Evolutionary conservation across 306 rosid genomes (phyloP).

Genomic region (Prinsepia uniflora): DNA sequence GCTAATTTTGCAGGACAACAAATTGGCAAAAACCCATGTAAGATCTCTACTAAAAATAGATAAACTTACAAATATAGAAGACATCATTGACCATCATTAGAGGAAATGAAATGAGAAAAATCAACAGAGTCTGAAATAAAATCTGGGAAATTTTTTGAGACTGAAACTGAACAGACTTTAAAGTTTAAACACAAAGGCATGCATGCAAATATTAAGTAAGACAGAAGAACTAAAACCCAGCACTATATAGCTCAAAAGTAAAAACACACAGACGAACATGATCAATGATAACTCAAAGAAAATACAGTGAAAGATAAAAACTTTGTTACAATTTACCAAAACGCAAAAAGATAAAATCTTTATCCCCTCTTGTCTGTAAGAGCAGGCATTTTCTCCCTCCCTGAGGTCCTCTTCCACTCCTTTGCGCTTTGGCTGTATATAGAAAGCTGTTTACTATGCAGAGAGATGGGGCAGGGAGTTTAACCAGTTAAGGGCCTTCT

Average conservation of each 20-base stretch:
- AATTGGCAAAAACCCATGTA: constrained; percentile 27
- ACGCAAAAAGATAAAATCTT: not conserved
- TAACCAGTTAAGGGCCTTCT: constrained; percentile 34
- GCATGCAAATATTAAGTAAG: constrained; percentile 49
- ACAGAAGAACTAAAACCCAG: constrained; percentile 6
- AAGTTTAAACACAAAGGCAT: constrained; percentile 28
- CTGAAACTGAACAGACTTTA: constrained; percentile 23
- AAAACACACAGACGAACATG: constrained; percentile 32
- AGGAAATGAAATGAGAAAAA: constrained; percentile 17
- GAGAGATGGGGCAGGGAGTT: not conserved
- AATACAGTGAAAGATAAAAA: constrained; percentile 15
- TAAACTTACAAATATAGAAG: constrained; percentile 10
- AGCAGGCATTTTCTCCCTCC: constrained; percentile 10
- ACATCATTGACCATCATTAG: not conserved
- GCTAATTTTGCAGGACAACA: constrained; percentile 29
- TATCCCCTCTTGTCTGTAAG: constrained; percentile 29
- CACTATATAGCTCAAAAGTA: not conserved
- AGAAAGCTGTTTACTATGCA: not conserved
- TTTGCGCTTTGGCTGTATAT: constrained; percentile 14
- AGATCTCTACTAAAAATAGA: constrained; percentile 21
- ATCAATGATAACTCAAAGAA: constrained; percentile 9
- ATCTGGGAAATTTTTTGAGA: constrained; percentile 18
- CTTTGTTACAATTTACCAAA: constrained; percentile 4
- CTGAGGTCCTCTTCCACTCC: constrained; percentile 29
- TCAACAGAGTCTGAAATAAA: constrained; percentile 11